Evolutionary conservation across 208 protist genomes (phyloP), one percentile per base, ranked within the genome.

Genomic region (Trypanosoma rangeli): DNA sequence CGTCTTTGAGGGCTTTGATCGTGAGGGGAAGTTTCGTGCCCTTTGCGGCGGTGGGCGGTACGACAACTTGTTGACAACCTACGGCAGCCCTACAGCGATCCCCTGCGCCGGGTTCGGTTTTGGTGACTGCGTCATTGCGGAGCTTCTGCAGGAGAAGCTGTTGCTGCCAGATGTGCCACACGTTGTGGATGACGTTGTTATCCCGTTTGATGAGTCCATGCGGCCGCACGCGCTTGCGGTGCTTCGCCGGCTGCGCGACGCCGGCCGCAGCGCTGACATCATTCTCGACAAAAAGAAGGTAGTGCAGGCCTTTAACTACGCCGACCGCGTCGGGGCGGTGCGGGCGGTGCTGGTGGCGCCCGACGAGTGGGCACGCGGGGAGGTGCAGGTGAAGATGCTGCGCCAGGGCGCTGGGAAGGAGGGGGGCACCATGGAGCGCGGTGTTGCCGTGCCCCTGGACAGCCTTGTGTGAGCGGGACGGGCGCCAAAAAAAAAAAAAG

Each of bases 31-130:
- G 70, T 90, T 98, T 48, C 90, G 97, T 60, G 97, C 97, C 33
- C 89, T 99, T 61, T 98, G 82, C 82, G 97, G 97, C 39, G 97
- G 97, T 26, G 97, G 97, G 37, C 86, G 97, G 35, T 99, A 99
- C 82, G 96, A 99, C 85, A 89, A 89, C 53, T 86, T 98, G 20
- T 83, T 98, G 50, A 90, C 86, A 29, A 94, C 94, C 31, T 98
- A 98, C 82, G 94, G 94, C 55, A 93, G 91, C 68, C 90, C 91
- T 24, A 82, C 89, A 65, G 80, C 90, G n/a, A 83, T 98, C 37
- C 86, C 94, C 9, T 96, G 94, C 64, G 94, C 80, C 60, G 95
- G 97, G 48, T 98, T 98, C 67, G 97, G 97, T 57, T 98, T 98
- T 68, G 97, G 97, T 39, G 97, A 98, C 78, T 98, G 94, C 65